These are phyloP conservation scores for Juncus inflexus DNA, from an alignment of 176 grass and related monocot genomes.

Conservation along the genomic window DNA sequence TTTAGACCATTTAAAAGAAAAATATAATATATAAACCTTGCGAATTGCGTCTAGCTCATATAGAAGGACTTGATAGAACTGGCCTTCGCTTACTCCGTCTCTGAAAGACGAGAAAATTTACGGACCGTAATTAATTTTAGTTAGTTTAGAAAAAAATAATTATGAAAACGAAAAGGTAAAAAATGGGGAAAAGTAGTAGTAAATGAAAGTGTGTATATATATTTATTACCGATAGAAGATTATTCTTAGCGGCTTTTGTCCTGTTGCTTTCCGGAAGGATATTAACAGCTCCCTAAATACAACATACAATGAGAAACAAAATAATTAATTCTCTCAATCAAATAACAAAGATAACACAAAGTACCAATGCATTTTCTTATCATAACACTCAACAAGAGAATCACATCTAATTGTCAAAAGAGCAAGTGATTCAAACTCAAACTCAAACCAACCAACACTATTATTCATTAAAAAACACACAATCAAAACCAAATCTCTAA, in stretches of 20 bases:
- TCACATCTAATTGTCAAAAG: neutral
- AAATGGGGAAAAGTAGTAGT: neutral
- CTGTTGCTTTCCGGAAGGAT: conserved; percentile 94
- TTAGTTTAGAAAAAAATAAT: neutral
- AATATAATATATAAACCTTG: conserved; percentile 47
- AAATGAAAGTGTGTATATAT: neutral
- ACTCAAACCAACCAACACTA: too few relatives aligned
- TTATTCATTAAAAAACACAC: too few relatives aligned
- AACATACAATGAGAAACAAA: conserved; percentile 8
- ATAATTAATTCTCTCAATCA: neutral
- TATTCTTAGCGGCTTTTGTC: conserved; percentile 91
- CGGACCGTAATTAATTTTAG: conserved; percentile 7
- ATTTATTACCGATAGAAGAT: conserved; percentile 49
- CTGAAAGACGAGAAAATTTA: conserved; percentile 32
- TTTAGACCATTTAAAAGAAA: neutral
- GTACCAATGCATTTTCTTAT: neutral
- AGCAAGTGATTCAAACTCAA: neutral
- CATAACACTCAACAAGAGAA: neutral
- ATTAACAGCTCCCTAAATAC: conserved; percentile 84
- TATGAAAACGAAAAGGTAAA: neutral
- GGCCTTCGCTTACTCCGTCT: conserved; percentile 97
- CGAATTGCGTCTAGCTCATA: conserved; percentile 98
- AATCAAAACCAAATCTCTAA: too few relatives aligned
- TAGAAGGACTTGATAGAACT: conserved; percentile 98
- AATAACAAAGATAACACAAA: conserved; percentile 1